A percentile compares a stretch with the other conserved stretches of the same genome.
Conservation (phyloP, 1,284 basidiomycete species). For the Porodaedalea pini region DNA sequence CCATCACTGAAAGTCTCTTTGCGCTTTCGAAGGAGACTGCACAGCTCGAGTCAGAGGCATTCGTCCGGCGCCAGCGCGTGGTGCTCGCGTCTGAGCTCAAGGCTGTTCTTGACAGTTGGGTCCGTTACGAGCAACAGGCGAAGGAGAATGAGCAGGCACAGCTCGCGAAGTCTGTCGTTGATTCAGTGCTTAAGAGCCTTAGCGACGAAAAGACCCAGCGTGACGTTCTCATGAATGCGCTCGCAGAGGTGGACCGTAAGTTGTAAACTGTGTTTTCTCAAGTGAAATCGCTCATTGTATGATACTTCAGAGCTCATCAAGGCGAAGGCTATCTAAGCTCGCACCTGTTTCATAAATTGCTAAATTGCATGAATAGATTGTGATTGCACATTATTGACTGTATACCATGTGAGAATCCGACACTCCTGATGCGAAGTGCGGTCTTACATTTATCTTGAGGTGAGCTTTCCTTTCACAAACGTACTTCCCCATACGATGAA, state of each 20-base stretch:
- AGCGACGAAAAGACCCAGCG: conserved; percentile 92
- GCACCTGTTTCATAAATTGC: conserved; percentile 3
- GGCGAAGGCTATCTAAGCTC: conserved; percentile 59
- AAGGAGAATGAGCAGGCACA: conserved; percentile 96
- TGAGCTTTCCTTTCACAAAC: background rate
- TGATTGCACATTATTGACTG: background rate
- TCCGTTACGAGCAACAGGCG: conserved; percentile 93
- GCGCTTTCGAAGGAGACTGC: conserved; percentile 90
- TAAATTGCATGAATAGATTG: conserved; percentile 13
- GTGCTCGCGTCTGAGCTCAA: conserved; percentile 89
- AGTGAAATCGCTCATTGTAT: background rate
- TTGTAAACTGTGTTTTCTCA: conserved; percentile 20
- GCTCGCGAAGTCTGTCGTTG: conserved; percentile 83
- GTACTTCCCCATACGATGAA: conserved; percentile 16
- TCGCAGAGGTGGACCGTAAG: conserved; percentile 92
- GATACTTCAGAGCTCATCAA: conserved; percentile 60
- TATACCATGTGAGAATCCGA: background rate
- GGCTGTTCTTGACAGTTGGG: conserved; percentile 95
- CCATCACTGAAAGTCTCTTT: conserved; percentile 88
- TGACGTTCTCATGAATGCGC: conserved; percentile 82
- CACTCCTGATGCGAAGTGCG: background rate
- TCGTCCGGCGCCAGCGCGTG: conserved; percentile 88
- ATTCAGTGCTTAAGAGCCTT: conserved; percentile 80
- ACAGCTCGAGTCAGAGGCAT: conserved; percentile 85
- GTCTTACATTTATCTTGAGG: background rate